Evolutionary conservation across 2,329 filamentous ascomycete genomes (phyloP).

Genomic region (Ceratocystis harringtonii): DNA sequence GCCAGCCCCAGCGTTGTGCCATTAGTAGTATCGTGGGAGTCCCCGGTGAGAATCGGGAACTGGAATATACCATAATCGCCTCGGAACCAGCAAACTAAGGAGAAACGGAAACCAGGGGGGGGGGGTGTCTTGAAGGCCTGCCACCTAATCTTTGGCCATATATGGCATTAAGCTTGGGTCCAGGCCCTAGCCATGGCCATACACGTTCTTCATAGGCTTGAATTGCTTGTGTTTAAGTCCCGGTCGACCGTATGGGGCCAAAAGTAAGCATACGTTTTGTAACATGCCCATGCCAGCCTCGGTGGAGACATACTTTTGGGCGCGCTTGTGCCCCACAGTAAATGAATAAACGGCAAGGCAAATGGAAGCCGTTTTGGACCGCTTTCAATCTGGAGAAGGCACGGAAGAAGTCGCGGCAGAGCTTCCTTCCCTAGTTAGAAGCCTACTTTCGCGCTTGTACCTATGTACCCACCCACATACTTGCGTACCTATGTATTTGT

Average conservation of each 20-base stretch:
- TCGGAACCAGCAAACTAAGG: conserved; percentile 5
- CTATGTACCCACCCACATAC: background rate
- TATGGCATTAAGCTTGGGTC: background rate
- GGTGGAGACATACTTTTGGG: background rate
- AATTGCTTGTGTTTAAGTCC: background rate
- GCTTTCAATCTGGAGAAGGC: background rate
- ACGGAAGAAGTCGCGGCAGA: conserved; percentile 2
- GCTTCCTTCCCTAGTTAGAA: background rate
- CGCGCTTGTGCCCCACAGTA: background rate
- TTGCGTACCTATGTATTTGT: background rate
- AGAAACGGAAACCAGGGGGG: conserved; percentile 5
- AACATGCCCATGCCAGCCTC: background rate
- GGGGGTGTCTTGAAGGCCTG: background rate
- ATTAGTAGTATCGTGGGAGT: conserved; percentile 4
- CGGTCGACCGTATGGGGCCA: conserved; percentile 2
- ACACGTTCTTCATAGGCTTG: background rate
- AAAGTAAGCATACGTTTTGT: background rate
- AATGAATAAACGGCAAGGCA: background rate
- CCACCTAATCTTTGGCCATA: background rate
- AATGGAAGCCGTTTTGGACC: background rate
- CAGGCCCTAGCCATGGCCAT: background rate
- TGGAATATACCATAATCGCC: background rate
- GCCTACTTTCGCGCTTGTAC: background rate
- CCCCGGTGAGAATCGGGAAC: conserved; percentile 6
- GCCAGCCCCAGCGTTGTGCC: background rate